Conservation (phyloP, 495 filamentous ascomycete species). For the Penicillium tannophilum region DNA sequence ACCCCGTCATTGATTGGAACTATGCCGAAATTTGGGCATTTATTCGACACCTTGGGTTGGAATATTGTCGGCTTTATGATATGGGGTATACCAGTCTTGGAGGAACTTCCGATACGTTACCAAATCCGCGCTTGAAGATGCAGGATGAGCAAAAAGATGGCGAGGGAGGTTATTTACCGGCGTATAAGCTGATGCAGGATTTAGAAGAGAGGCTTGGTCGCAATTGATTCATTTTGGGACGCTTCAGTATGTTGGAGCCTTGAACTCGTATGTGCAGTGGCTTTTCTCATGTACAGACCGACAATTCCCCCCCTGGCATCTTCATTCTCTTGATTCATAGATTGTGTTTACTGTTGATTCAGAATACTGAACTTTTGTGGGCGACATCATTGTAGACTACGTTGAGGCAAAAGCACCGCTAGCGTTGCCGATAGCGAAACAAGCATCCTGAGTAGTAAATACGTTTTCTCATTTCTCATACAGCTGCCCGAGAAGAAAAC, state of each 20-base stretch:
- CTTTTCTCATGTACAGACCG: slow-evolving; percentile 16
- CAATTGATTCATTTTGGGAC: slow-evolving; percentile 45
- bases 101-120: slow-evolving; percentile 85
- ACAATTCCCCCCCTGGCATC: slow-evolving; percentile 2
- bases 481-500: slow-evolving; percentile 10
- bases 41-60: slow-evolving; percentile 73
- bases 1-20: slow-evolving; percentile 97
- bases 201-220: slow-evolving; percentile 83
- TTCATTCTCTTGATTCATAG: slow-evolving; percentile 15
- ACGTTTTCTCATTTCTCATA: slow-evolving; percentile 5
- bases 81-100: slow-evolving; percentile 84
- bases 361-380: slow-evolving; percentile 8
- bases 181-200: slow-evolving; percentile 84
- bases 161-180: slow-evolving; percentile 65
- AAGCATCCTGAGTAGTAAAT: slow-evolving; percentile 19
- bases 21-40: slow-evolving; percentile 96
- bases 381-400: slow-evolving; percentile 18
- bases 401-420: neutral
- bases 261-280: neutral
- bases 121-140: slow-evolving; percentile 74
- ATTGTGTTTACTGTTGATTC: slow-evolving; percentile 10
- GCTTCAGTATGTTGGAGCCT: neutral
- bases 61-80: slow-evolving; percentile 87
- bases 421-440: slow-evolving; percentile 15
- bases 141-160: slow-evolving; percentile 29